Base-by-base conservation (phyloP, 1,139 yeast genomes). In the Schwanniomyces etchellsii region DNA sequence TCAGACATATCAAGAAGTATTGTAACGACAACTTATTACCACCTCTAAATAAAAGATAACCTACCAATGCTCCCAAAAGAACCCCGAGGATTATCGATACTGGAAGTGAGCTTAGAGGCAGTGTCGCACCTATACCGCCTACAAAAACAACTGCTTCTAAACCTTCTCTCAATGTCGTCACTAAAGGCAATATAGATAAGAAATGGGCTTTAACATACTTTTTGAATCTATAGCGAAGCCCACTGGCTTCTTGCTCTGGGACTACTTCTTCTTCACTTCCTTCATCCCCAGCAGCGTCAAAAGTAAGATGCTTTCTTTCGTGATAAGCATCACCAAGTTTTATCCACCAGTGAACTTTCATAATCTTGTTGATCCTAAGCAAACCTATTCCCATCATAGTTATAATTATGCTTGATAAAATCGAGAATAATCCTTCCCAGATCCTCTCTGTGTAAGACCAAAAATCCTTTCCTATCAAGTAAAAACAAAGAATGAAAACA, bases 401-500 rank as follows among this genome's bases (percentile, higher is more conserved):
- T 50, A 88, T 88, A 62, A 88, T 80, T 6, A 80, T 47, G 16
- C 93, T 75, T 5, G 95, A 88, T 38, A 86, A 60, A 37, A 88
- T 65, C 44, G 93, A 84, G 54, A 88, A 88, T 6, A 80, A 60
- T 28, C 95, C 96, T 60, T 88, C 96, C 96, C 96, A 88, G 28
- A 86, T 55, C 46, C 93, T 74, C 53, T 88, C 96, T 2, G 96
- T 76, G 34, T 70, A 64, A 15, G 89, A 77, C 81, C 94, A 85
- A 37, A 83, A 72, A 58, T 88, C 91, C 36, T 74, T 76, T 23
- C 93, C 89, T 33, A 84, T 62, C 31, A 81, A 58, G 52, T 85
- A 85, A 62, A 88, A 88, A 24, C 82, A 74, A 36, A 75, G 69
- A 30, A 88, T 76, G 55, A 88, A 83, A 16, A 78, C 69, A 23